Percentiles rank a stretch among this genome's conserved stretches.
These are phyloP conservation scores for Claviceps fusiformis DNA, from an alignment of 2,329 filamentous ascomycete genomes.

Conservation along the genomic window DNA sequence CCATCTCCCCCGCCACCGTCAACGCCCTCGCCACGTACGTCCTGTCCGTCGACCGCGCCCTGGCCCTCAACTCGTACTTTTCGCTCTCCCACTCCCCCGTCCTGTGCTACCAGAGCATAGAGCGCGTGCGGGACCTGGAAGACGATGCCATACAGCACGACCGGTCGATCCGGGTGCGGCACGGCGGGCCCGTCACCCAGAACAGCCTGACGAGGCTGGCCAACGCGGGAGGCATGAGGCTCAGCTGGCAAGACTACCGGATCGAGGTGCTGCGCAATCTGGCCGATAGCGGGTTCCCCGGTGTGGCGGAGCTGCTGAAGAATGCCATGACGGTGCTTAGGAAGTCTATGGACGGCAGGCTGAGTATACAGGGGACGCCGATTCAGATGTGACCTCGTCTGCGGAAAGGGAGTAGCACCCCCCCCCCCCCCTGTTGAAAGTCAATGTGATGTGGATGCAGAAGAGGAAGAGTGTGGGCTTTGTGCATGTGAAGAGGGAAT, in stretches of 20 bases:
- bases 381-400: conserved; percentile 4
- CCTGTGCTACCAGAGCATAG: conserved; percentile 41
- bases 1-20: conserved; percentile 31
- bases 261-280: conserved; percentile 58
- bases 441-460: no score
- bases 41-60: conserved; percentile 29
- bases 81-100: conserved; percentile 45
- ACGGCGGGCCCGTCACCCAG: conserved; percentile 58
- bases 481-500: no score
- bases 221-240: conserved; percentile 48
- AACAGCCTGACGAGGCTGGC: conserved; percentile 49
- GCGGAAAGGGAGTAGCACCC: no score
- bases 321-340: conserved; percentile 68
- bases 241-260: conserved; percentile 64
- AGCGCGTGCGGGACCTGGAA: conserved; percentile 42
- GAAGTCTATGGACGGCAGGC: conserved; percentile 25
- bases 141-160: conserved; percentile 34
- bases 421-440: no score
- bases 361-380: conserved; percentile 10
- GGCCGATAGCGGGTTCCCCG: conserved; percentile 47
- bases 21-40: conserved; percentile 34
- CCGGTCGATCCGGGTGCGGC: conserved; percentile 31
- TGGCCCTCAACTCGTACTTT: conserved; percentile 37
- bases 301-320: conserved; percentile 60
- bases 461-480: no score